phyloP scores from a whole-genome alignment of 441 rosid genomes.

The Populus tomentosa region DNA sequence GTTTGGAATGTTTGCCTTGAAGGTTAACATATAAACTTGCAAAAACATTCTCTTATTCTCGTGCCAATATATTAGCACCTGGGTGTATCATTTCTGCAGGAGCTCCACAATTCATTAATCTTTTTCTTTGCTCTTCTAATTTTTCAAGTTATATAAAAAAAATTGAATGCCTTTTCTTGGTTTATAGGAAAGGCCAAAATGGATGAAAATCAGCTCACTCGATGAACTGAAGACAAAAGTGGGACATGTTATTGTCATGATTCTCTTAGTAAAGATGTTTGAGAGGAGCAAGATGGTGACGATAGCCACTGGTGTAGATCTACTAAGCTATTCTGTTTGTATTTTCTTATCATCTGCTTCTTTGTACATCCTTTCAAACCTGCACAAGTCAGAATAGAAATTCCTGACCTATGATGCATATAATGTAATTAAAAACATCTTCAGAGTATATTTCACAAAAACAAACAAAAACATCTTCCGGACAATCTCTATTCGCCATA shows the following conservation, averaged over 20 bases:
- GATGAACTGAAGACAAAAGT: conserved; percentile 90
- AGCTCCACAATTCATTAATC: neutral
- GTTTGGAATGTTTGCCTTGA: conserved; percentile 87
- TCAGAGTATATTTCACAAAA: neutral
- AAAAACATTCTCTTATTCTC: neutral
- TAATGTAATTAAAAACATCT: neutral
- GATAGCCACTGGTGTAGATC: conserved; percentile 69
- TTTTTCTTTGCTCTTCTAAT: neutral
- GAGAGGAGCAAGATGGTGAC: conserved; percentile 95
- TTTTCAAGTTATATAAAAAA: neutral
- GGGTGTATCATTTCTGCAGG: neutral
- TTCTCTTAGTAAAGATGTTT: conserved; percentile 91
- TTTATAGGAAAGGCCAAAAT: conserved; percentile 71
- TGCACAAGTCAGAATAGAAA: conserved; percentile 57
- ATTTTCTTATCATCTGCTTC: conserved; percentile 90
- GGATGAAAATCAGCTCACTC: conserved; percentile 89
- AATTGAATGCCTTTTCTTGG: neutral
- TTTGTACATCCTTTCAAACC: conserved; percentile 74
- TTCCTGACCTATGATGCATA: neutral
- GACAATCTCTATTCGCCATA: too few species aligned
- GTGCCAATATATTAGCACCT: neutral
- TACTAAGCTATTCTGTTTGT: conserved; percentile 75
- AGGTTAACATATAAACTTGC: conserved; percentile 22
- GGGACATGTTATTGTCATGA: conserved; percentile 93
- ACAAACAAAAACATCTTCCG: too few species aligned